A percentile compares a stretch with the other conserved stretches of the same genome.
Evolutionary conservation across 768 basidiomycete species (phyloP).

Genomic region (Suillus fuscotomentosus): DNA sequence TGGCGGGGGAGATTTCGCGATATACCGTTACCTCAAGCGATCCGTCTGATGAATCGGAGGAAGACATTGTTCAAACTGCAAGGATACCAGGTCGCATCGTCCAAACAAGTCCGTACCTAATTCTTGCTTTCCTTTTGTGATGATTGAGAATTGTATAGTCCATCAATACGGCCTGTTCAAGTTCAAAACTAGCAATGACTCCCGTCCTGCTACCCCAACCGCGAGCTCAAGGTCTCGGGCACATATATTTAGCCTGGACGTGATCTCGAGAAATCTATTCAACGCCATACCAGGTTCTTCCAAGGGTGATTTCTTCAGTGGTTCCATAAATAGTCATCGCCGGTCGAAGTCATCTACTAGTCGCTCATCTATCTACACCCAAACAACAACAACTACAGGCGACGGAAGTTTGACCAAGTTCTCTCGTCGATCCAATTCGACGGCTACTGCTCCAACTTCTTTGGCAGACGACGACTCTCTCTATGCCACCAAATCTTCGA

Average conservation of each 20-base stretch:
- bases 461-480: constrained; percentile 63
- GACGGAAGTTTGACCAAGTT: constrained; percentile 72
- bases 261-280: constrained; percentile 88
- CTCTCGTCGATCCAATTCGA: constrained; percentile 70
- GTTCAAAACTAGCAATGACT: constrained; percentile 74
- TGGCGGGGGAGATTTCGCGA: constrained; percentile 80
- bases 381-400: constrained; percentile 57
- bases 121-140: background rate
- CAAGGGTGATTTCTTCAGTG: constrained; percentile 75
- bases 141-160: constrained; percentile 41
- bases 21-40: constrained; percentile 76
- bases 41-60: constrained; percentile 69
- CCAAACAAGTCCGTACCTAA: constrained; percentile 68
- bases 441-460: constrained; percentile 61
- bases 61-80: constrained; percentile 79
- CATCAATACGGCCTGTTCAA: constrained; percentile 89
- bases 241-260: constrained; percentile 88
- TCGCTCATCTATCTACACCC: constrained; percentile 72
- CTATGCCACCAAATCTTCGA: constrained; percentile 41
- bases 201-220: constrained; percentile 85
- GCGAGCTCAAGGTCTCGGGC: constrained; percentile 68
- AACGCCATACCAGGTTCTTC: constrained; percentile 63
- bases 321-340: constrained; percentile 64
- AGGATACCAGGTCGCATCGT: constrained; percentile 74
- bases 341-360: constrained; percentile 72